Conservation (phyloP, 441 rosid genomes). For the Metrosideros polymorpha region DNA sequence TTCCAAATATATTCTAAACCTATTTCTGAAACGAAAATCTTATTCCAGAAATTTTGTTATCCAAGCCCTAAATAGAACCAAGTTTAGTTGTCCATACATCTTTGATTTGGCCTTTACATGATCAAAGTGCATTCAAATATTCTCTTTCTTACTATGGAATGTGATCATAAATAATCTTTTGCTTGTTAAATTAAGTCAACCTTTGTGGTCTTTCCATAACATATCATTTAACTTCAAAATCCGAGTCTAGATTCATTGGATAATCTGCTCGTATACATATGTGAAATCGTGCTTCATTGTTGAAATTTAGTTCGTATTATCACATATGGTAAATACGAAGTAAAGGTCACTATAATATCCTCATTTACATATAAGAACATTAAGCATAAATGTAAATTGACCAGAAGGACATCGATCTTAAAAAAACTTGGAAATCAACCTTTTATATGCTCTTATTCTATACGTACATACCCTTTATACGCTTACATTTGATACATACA, state of each 20-base stretch:
- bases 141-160: background rate
- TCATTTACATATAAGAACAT: background rate
- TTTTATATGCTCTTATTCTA: background rate
- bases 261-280: background rate
- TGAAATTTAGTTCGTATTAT: background rate
- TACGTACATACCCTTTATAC: background rate
- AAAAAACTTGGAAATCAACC: background rate
- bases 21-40: too few relatives aligned
- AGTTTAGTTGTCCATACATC: background rate
- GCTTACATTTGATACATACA: background rate
- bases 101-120: background rate
- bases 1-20: too few relatives aligned
- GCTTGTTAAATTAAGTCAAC: accelerated
- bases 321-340: background rate
- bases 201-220: accelerated
- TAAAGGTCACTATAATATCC: background rate
- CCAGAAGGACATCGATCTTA: accelerated
- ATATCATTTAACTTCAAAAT: background rate
- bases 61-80: too few relatives aligned
- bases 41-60: too few relatives aligned
- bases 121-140: background rate
- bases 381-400: background rate
- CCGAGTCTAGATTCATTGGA: accelerated
- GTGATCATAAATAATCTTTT: background rate
- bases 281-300: accelerated